These are phyloP conservation scores for Scopulariopsis brevicaulis DNA, from an alignment of 2,329 filamentous ascomycete species.

Conservation along the genomic window DNA sequence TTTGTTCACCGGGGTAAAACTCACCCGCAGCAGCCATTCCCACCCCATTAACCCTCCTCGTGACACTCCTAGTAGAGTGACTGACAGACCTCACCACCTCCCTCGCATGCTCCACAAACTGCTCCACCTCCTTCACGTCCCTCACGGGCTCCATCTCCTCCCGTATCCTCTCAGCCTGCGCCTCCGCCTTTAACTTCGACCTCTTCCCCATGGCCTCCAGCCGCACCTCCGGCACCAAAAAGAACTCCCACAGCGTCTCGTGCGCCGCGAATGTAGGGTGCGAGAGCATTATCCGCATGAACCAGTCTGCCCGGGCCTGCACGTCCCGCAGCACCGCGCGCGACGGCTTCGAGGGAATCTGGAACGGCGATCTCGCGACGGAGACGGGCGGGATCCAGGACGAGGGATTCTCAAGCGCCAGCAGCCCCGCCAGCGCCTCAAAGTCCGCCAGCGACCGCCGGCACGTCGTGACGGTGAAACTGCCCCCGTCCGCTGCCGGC, in stretches of 20 bases:
- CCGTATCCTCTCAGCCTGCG: slow-evolving; percentile 68
- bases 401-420: slow-evolving; percentile 82
- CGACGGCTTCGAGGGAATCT: slow-evolving; percentile 86
- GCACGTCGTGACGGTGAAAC: slow-evolving; percentile 90
- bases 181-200: slow-evolving; percentile 75
- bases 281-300: slow-evolving; percentile 72
- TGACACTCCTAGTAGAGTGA: slow-evolving; percentile 69
- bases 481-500: slow-evolving; percentile 66
- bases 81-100: slow-evolving; percentile 83
- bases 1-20: neutral
- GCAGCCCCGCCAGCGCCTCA: slow-evolving; percentile 74
- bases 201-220: slow-evolving; percentile 82
- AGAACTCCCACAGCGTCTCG: slow-evolving; percentile 98
- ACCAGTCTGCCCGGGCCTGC: slow-evolving; percentile 76
- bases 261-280: slow-evolving; percentile 93
- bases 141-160: slow-evolving; percentile 83
- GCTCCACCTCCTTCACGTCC: slow-evolving; percentile 78
- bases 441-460: slow-evolving; percentile 82
- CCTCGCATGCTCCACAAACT: slow-evolving; percentile 82
- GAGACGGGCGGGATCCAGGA: slow-evolving; percentile 82
- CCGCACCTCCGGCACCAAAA: slow-evolving; percentile 89
- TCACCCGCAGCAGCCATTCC: slow-evolving; percentile 14
- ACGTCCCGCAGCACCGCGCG: slow-evolving; percentile 77
- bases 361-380: slow-evolving; percentile 75
- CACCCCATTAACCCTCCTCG: slow-evolving; percentile 66